Evolutionary conservation across 768 basidiomycete genomes (phyloP).

Genomic region (Suillus occidentalis): DNA sequence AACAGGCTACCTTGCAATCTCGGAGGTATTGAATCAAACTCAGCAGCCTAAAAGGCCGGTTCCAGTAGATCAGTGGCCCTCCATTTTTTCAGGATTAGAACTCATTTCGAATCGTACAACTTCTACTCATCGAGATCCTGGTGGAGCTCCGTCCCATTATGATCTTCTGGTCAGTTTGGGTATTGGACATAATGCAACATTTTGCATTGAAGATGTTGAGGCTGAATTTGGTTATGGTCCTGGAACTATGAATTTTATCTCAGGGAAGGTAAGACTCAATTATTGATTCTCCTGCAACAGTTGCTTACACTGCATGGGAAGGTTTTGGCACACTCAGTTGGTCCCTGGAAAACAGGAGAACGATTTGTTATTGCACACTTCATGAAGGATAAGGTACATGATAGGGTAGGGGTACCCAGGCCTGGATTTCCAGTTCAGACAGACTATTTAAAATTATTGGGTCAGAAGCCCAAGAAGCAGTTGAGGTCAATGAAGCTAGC

Average conservation of each 20-base stretch:
- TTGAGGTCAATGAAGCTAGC: no score
- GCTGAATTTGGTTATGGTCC: neutral
- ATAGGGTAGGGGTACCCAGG: neutral
- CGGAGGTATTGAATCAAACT: neutral
- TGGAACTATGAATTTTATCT: neutral
- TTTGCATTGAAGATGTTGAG: neutral
- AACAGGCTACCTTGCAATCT: no score
- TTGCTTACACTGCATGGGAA: neutral
- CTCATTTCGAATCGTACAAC: constrained; percentile 2
- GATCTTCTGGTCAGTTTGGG: constrained; percentile 10
- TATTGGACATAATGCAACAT: neutral
- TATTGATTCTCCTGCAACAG: neutral
- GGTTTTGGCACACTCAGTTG: neutral
- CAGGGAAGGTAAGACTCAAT: neutral
- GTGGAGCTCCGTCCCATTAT: neutral
- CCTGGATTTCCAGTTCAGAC: neutral
- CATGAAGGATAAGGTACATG: constrained; percentile 6
- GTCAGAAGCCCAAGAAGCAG: no score
- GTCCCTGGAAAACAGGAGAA: neutral
- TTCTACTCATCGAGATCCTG: neutral
- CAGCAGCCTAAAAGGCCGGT: neutral
- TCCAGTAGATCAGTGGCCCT: neutral
- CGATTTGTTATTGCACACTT: neutral
- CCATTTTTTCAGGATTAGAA: constrained; percentile 6
- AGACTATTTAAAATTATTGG: neutral